Evolutionary conservation across 2,329 filamentous ascomycete species (phyloP), one percentile per base, ranked within the genome.

Genomic region (Myriangium duriaei): DNA sequence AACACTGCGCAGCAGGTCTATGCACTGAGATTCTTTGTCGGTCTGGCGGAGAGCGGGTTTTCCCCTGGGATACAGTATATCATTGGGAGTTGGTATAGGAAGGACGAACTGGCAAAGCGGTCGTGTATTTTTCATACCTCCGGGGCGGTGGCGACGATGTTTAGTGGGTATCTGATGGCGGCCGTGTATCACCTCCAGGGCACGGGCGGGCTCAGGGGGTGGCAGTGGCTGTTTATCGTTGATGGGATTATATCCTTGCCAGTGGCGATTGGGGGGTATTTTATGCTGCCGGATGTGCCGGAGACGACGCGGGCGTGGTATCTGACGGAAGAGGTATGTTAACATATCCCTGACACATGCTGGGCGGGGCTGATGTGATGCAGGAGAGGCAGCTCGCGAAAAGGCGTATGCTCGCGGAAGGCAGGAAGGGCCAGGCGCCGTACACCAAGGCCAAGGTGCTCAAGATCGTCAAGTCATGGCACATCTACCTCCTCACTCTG

Each of bases 401-500:
- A 37, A 64, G 63, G 43, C 55, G 69, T 16, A 72, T 73, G 68
- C 45, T 64, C 43, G 48, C 65, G 4, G 67, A 70, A 51, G 64
- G 68, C 12, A 54, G 69, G 9, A 52, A 62, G 42, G 52, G 59
- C 14, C 52, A 64, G 37, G 51, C 57, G 31, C 63, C 64, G 1
- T 69, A 67, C 45, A 69, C 65, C 1, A 59, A 55, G 37, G 51
- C 56, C 2, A 79, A 76, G 54, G 48, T 80, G 28, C 34, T 32
- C 14, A 43, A 45, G 19, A 79, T 80, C 12, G 70, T 79, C 40
- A 62, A 64, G 0, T 71, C 69, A 4, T 81, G 77, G 76, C 76
- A 76, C 44, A 71, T 81, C 1, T 81, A 76, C 39, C 46, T 68
- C 0, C 57, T 81, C 3, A 66, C 65, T 0, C 39, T 71, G 0